Evolutionary conservation across 2,329 filamentous ascomycete genomes (phyloP).

Genomic region (Colletotrichum sp.): DNA sequence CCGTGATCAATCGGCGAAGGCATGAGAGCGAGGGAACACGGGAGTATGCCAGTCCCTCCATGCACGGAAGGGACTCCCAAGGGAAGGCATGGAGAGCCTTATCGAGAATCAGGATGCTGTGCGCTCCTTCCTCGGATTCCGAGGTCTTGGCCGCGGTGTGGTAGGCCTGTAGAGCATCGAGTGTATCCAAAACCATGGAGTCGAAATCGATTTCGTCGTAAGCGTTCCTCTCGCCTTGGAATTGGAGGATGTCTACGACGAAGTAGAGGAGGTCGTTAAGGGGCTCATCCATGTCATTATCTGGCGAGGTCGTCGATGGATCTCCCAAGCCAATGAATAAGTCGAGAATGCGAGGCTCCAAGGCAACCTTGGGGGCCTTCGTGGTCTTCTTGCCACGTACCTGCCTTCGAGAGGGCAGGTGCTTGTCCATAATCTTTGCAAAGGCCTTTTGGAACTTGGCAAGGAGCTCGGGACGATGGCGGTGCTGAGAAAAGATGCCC

Average conservation of each 20-base stretch:
- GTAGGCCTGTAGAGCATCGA: conserved; percentile 83
- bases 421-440: conserved; percentile 78
- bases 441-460: conserved; percentile 80
- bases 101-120: conserved; percentile 90
- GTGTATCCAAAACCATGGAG: conserved; percentile 83
- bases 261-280: conserved; percentile 96
- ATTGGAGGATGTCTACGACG: conserved; percentile 94
- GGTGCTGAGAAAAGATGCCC: conserved; percentile 85
- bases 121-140: conserved; percentile 52
- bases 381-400: conserved; percentile 60
- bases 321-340: conserved; percentile 88
- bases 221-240: conserved; percentile 93
- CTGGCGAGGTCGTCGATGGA: conserved; percentile 60
- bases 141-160: conserved; percentile 58
- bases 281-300: conserved; percentile 81
- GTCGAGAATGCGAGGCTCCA: conserved; percentile 74
- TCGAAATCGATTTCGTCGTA: conserved; percentile 99
- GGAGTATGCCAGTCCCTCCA: conserved; percentile 80
- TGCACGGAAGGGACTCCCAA: conserved; percentile 93
- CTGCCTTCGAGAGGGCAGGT: conserved; percentile 82
- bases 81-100: conserved; percentile 91
- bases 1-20: conserved; percentile 76
- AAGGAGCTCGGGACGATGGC: conserved; percentile 67
- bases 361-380: conserved; percentile 46
- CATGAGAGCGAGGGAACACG: conserved; percentile 87